A percentile compares a stretch with the other conserved stretches of the same genome.
phyloP scores from a whole-genome alignment of 805 yeast genomes.

The Saccharomyces paradoxus region DNA sequence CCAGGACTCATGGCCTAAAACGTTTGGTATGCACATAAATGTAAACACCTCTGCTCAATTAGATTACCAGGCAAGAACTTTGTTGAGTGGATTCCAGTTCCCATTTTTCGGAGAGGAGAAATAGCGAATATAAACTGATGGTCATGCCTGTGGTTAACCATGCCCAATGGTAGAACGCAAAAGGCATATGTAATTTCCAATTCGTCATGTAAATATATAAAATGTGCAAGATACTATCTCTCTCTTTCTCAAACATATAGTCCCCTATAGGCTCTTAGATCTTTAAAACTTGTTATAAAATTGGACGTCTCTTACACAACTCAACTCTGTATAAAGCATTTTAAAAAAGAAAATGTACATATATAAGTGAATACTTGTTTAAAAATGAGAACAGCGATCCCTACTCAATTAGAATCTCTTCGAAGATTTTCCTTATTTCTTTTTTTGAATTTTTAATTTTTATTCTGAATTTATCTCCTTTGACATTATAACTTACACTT shows the following conservation, averaged over 20 bases:
- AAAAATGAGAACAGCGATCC: not conserved
- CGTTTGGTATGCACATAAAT: constrained; percentile 79
- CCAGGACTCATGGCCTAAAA: constrained; percentile 80
- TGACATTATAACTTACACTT: not conserved
- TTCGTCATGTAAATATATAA: constrained; percentile 3
- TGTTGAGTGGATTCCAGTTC: constrained; percentile 72
- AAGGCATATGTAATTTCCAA: constrained; percentile 3
- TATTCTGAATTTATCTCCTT: not conserved
- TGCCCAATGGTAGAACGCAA: not conserved
- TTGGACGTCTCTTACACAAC: not conserved
- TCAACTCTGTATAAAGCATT: not conserved
- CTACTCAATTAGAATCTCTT: not conserved
- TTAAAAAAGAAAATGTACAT: not conserved
- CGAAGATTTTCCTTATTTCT: not conserved
- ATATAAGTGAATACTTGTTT: not conserved
- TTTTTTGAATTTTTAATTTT: not conserved
- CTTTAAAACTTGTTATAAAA: not conserved
- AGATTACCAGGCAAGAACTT: constrained; percentile 79
- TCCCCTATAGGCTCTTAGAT: not conserved
- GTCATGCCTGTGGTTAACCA: not conserved
- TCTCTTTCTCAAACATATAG: not conserved
- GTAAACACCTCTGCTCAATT: constrained; percentile 84
- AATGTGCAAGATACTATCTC: not conserved
- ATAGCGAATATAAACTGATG: not conserved
- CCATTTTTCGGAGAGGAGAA: constrained; percentile 51